These are phyloP conservation scores for Meyerozyma smithsonii DNA, from an alignment of 1,139 yeast genomes.

Conservation along the genomic window DNA sequence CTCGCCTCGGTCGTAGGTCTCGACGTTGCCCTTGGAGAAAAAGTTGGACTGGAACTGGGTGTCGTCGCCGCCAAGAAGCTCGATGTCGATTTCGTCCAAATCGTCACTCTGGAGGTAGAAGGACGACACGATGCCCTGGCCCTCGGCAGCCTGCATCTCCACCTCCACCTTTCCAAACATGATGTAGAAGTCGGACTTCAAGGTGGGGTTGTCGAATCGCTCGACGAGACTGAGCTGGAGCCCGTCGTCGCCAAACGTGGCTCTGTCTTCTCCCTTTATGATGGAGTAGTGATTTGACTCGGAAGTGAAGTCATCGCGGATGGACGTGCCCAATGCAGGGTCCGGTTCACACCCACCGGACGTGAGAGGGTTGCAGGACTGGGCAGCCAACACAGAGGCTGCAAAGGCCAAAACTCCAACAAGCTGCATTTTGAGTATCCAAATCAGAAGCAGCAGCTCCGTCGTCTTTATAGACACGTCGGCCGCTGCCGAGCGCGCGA, in stretches of 20 bases:
- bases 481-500: too few relatives aligned
- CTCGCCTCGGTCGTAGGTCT: constrained; percentile 75
- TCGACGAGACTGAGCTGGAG: constrained; percentile 53
- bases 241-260: constrained; percentile 34
- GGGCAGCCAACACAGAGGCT: constrained; percentile 8
- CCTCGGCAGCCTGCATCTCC: constrained; percentile 64
- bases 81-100: constrained; percentile 81
- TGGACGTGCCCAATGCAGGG: constrained; percentile 52
- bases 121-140: constrained; percentile 73
- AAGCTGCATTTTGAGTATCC: background rate
- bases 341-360: constrained; percentile 32
- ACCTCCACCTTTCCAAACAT: constrained; percentile 86
- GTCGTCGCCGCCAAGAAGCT: constrained; percentile 75
- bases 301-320: constrained; percentile 43
- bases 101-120: constrained; percentile 82
- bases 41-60: constrained; percentile 74
- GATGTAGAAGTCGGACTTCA: constrained; percentile 71
- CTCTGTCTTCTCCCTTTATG: constrained; percentile 21
- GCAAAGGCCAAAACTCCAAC: constrained; percentile 6
- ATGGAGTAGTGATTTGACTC: constrained; percentile 38
- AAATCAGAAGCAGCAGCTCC: background rate
- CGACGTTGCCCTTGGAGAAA: constrained; percentile 74
- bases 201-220: constrained; percentile 69
- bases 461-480: too few relatives aligned
- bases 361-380: constrained; percentile 29